phyloP scores from a whole-genome alignment of 2,329 filamentous ascomycete species.

The Sclerotinia minor region DNA sequence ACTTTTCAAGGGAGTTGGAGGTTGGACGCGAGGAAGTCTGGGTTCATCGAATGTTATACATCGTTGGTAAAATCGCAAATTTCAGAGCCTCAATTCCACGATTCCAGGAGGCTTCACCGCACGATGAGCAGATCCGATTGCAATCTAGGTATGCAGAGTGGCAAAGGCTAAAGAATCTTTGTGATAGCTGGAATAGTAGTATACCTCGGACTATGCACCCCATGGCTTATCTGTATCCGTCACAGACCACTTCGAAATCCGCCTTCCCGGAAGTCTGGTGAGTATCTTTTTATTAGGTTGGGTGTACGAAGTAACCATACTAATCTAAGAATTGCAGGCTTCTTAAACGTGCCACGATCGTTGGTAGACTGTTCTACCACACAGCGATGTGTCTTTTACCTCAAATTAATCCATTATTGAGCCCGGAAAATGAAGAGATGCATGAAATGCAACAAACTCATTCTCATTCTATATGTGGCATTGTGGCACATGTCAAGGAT shows the following conservation, averaged over 20 bases:
- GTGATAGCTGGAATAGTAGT: slow-evolving; percentile 76
- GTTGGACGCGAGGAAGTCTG: slow-evolving; percentile 75
- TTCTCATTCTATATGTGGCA: slow-evolving; percentile 83
- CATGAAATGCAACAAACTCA: slow-evolving; percentile 69
- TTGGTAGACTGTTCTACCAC: slow-evolving; percentile 86
- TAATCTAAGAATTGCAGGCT: slow-evolving; percentile 56
- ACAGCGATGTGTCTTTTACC: slow-evolving; percentile 79
- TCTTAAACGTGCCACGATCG: slow-evolving; percentile 76
- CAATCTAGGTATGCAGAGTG: slow-evolving; percentile 72
- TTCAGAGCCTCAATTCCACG: slow-evolving; percentile 71
- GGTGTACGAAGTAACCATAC: slow-evolving; percentile 28
- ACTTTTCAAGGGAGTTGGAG: slow-evolving; percentile 59
- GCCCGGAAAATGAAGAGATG: slow-evolving; percentile 61
- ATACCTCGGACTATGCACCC: slow-evolving; percentile 87
- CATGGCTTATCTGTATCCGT: slow-evolving; percentile 71
- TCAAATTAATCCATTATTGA: slow-evolving; percentile 72
- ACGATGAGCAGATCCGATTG: slow-evolving; percentile 63
- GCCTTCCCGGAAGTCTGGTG: slow-evolving; percentile 85
- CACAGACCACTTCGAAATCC: slow-evolving; percentile 67
- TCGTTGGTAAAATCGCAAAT: slow-evolving; percentile 83
- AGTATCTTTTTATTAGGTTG: slow-evolving; percentile 39
- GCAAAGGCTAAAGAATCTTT: slow-evolving; percentile 76
- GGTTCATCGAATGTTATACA: slow-evolving; percentile 86
- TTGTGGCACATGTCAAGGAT: slow-evolving; percentile 82
- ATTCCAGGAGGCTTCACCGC: slow-evolving; percentile 58